phyloP scores from a whole-genome alignment of 108 stramenopile genomes.

The Skeletonema costatum region DNA sequence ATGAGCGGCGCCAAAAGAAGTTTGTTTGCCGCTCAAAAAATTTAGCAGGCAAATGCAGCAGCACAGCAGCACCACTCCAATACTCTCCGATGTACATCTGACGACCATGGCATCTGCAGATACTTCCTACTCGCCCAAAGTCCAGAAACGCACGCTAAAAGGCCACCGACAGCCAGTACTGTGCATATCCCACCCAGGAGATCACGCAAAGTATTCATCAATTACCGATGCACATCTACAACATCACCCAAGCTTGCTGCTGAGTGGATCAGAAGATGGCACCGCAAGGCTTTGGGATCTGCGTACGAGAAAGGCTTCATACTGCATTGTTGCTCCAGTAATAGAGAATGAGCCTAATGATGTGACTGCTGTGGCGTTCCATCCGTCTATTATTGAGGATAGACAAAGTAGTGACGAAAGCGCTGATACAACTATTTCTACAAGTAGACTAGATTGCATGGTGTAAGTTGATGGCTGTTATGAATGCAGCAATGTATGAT shows the following conservation, averaged over 20 bases:
- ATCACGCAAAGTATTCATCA: background rate
- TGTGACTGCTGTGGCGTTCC: slow-evolving; percentile 69
- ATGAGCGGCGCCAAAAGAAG: no score
- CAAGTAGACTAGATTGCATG: slow-evolving; percentile 18
- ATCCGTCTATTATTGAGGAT: slow-evolving; percentile 29
- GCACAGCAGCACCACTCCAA: no score
- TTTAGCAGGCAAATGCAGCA: no score
- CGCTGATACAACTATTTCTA: background rate
- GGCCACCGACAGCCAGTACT: slow-evolving; percentile 39
- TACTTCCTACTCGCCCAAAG: slow-evolving; percentile 9
- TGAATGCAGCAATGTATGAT: background rate
- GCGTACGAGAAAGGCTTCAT: slow-evolving; percentile 38
- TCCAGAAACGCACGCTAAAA: slow-evolving; percentile 41
- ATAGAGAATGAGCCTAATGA: slow-evolving; percentile 21
- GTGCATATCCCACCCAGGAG: slow-evolving; percentile 46
- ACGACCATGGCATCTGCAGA: slow-evolving; percentile 1
- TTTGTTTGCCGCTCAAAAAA: no score
- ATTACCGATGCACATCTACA: background rate
- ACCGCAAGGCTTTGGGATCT: slow-evolving; percentile 84
- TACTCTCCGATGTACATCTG: background rate
- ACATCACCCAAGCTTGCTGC: slow-evolving; percentile 43
- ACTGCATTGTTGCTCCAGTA: slow-evolving; percentile 50
- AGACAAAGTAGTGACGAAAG: slow-evolving; percentile 11
- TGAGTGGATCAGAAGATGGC: slow-evolving; percentile 84
- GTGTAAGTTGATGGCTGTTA: slow-evolving; percentile 18